Conservation (phyloP, 371 early-diverging fungal genomes). For the Rhizopus arrhizus region DNA sequence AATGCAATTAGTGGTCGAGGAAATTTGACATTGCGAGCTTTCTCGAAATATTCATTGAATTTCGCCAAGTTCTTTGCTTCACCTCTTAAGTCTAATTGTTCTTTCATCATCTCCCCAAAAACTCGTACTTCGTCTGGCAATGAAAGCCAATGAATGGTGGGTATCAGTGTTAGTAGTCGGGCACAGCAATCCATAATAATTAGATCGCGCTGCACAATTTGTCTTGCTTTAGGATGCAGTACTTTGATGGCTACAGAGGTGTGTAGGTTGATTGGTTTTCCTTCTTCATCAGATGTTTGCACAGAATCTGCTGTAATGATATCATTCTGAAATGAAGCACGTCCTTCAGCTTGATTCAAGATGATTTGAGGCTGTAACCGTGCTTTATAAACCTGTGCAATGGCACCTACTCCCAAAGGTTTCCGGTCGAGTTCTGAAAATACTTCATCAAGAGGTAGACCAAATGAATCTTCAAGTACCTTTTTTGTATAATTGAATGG, state of each 20-base stretch:
- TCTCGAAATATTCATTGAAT: conserved; percentile 73
- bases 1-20: conserved; percentile 71
- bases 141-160: conserved; percentile 81
- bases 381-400: conserved; percentile 90
- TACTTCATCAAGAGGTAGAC: conserved; percentile 65
- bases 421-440: conserved; percentile 75
- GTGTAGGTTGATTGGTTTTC: conserved; percentile 39
- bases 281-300: conserved; percentile 28
- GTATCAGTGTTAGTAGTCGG: conserved; percentile 64
- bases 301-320: conserved; percentile 41
- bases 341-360: conserved; percentile 17
- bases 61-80: conserved; percentile 78
- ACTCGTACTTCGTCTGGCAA: conserved; percentile 85
- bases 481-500: conserved; percentile 66
- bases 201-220: conserved; percentile 77
- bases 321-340: conserved; percentile 27
- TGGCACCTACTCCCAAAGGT: conserved; percentile 93
- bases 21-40: conserved; percentile 60
- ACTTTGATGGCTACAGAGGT: conserved; percentile 91
- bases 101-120: conserved; percentile 92
- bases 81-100: conserved; percentile 84
- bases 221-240: conserved; percentile 81
- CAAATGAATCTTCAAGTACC: conserved; percentile 67
- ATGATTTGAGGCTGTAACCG: conserved; percentile 57
- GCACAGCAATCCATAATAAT: conserved; percentile 78